Percentiles rank a stretch among this genome's conserved stretches.
Conservation (phyloP, 768 basidiomycete species). For the Albatrellus ellisii region DNA sequence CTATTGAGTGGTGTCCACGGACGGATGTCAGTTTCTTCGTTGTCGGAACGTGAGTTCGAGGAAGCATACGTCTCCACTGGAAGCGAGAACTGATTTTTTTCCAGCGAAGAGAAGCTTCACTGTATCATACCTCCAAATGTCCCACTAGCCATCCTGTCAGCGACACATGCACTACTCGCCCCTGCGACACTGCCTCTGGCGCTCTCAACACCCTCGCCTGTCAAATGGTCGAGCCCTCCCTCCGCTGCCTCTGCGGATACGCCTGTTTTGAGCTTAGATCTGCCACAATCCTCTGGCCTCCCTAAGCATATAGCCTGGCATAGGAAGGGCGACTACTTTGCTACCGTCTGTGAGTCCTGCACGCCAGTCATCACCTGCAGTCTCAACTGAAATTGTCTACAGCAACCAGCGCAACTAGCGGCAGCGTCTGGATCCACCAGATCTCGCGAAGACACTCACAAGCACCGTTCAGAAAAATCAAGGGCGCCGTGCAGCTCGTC, state of each 20-base stretch:
- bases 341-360: constrained; percentile 77
- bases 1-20: constrained; percentile 90
- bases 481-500: constrained; percentile 81
- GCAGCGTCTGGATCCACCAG: constrained; percentile 93
- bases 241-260: constrained; percentile 31
- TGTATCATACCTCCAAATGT: constrained; percentile 76
- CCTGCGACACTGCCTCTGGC: constrained; percentile 51
- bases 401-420: constrained; percentile 61
- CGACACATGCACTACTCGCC: constrained; percentile 48
- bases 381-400: not conserved
- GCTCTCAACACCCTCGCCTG: constrained; percentile 41
- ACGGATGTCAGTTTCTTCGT: constrained; percentile 69
- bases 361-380: not conserved
- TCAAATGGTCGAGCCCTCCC: constrained; percentile 54
- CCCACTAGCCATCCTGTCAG: constrained; percentile 37
- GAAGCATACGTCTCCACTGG: constrained; percentile 4
- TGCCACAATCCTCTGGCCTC: constrained; percentile 54
- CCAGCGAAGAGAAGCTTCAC: constrained; percentile 69
- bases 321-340: constrained; percentile 86
- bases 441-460: constrained; percentile 89
- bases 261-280: constrained; percentile 44
- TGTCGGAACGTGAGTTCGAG: constrained; percentile 55
- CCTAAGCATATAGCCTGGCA: constrained; percentile 87
- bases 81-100: constrained; percentile 1
- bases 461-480: constrained; percentile 93